Evolutionary conservation across 768 basidiomycete species (phyloP), one percentile per base, ranked within the genome.

Genomic region (Termitomyces heimii): DNA sequence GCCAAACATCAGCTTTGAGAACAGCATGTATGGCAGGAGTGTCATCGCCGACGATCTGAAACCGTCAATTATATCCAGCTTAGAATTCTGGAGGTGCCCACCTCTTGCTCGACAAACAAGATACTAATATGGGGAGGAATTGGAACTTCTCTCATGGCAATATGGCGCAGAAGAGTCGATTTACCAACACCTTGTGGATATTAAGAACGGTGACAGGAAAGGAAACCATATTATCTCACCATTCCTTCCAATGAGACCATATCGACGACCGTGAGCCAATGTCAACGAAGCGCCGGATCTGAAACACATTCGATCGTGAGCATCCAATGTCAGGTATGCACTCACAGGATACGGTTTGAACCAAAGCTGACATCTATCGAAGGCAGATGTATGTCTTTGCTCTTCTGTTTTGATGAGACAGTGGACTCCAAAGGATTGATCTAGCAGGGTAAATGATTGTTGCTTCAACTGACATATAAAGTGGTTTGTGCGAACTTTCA

Each of bases 1-100:
- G 81, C 94, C 97, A 98, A 32, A 99, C 97, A 68, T 99, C 97
- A n/a, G 97, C 97, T 70, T 95, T 94, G n/a, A 99, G 79, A 22
- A 99, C 97, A 1, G 95, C 94, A 22, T 94, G 90, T 43, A 99
- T 78, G 3, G 97, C 97, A 1, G 77, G 75, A 0, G 94, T 98
- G 62, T 95, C 94, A 69, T 98, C 96, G 32, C 96, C 97, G 54
- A 93, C 69, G 62, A 98, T 89, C 91, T 94, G 54, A 42, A 16
- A 42, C 26, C 24, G 22, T 57, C 49, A 57, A 35, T 43, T 22
- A 8, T 5, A 54, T 22, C 29, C 37, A 29, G 18, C 12, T 14
- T n/a, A 32, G 35, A 4, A 42, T 14, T 14, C 14, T 6, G 14
- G n/a, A 61, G 31, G 20, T 20, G 18, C 37, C 55, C 59, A 89